Evolutionary conservation across 2,329 filamentous ascomycete genomes (phyloP), one percentile per base, ranked within the genome.

Genomic region (Shiraia sp.): DNA sequence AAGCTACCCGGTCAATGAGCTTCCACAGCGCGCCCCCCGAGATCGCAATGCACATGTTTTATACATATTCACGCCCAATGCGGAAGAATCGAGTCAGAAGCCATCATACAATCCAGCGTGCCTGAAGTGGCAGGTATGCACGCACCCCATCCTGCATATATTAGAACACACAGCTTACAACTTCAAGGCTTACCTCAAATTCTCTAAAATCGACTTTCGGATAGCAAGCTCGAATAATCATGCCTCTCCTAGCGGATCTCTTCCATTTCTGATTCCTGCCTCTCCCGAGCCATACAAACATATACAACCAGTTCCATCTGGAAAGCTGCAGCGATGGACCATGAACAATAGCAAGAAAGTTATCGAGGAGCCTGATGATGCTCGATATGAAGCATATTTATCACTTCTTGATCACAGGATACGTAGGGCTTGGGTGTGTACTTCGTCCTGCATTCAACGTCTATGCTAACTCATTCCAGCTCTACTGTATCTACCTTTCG

Each of bases 71-170:
- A 80, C 82, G 46, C 81, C 79, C 10, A 74, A 81, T 1, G 72
- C 78, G n/a, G 86, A 82, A 57, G 86, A 83, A 24, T 67, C 69
- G 41, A 63, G 64, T 27, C 83, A 83, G 4, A 72, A 75, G 22
- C 87, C 90, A 17, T 95, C 89, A 52, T 95, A 87, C 73, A 97
- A 97, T 66, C 93, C 93, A 9, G 83, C 85, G 44, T 99, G 93
- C 75, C 76, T 97, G 62, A 96, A 92, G 75, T 97, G 90, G 90
- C 93, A 97, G 87, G 90, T 92, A 59, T 55, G 82, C 29, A 12
- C 12, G 13, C 36, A 19, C 16, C 34, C 32, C 13, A 8, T 32
- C 10, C 12, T 10, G 16, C 13, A 32, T 22, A 8, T 22, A 5
- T 19, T 23, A 24, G 27, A 36, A 35, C 37, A 37, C 37, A 33